Conservation (phyloP, 768 basidiomycete species). For the Amanita pseudoporphyria region DNA sequence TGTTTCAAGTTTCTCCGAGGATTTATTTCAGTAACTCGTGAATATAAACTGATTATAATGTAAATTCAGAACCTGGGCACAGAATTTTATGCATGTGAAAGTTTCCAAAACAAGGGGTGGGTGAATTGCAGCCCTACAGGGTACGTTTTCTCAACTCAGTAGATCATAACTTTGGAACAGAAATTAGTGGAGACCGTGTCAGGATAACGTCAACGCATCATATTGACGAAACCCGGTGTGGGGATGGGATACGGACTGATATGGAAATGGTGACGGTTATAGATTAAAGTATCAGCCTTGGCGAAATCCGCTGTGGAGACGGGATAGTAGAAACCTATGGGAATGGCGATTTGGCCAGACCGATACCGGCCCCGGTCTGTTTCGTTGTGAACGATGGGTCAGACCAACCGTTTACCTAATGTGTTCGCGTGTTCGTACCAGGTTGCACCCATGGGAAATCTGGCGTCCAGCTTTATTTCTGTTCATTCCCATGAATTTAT, state of each 20-base stretch:
- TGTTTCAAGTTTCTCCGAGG: too few species aligned
- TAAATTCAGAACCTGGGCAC: conserved; percentile 23
- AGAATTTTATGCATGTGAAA: conserved; percentile 50
- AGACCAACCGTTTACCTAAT: too few species aligned
- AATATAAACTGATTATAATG: conserved; percentile 50
- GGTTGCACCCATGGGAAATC: too few species aligned
- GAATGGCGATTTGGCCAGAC: conserved; percentile 46
- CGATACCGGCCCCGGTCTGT: too few species aligned
- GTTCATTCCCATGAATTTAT: too few species aligned
- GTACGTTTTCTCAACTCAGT: conserved; percentile 32
- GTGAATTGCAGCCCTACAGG: conserved; percentile 33
- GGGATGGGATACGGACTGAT: conserved; percentile 44
- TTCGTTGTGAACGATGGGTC: too few species aligned
- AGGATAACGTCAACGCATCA: conserved; percentile 24
- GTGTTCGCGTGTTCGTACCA: too few species aligned
- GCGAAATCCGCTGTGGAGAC: conserved; percentile 48
- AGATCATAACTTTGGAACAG: conserved; percentile 54
- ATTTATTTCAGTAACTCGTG: too few species aligned
- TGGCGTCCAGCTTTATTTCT: too few species aligned
- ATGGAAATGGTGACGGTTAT: conserved; percentile 47
- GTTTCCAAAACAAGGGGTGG: conserved; percentile 48
- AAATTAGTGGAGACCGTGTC: conserved; percentile 51
- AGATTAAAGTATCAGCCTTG: conserved; percentile 31
- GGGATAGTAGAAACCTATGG: conserved; percentile 40
- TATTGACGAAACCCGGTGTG: conserved; percentile 38